Evolutionary conservation across 164 flowering plant species (phyloP), one percentile per base, ranked within the genome.

Genomic region (Annona squamosa): DNA sequence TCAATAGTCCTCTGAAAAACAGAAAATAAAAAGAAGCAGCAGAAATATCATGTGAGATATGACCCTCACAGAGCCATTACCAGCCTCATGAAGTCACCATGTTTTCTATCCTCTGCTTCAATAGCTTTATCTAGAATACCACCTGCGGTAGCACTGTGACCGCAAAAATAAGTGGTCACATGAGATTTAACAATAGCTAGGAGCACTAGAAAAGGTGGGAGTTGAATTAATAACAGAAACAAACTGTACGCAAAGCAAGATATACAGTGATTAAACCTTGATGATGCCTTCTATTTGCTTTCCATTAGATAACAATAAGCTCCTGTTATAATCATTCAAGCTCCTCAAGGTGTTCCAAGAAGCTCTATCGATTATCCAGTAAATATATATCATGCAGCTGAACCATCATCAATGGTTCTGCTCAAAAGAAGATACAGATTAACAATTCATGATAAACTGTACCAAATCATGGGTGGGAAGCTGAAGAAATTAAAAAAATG

Each of bases 71-170:
- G 73, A 77, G 47, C 45, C 26, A 64, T 19, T 88, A 95, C 99
- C 96, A 95, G 90, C 79, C 97, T 90, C 83, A 95, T 68, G 72
- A 95, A 85, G 78, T 95, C 99, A 47, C 99, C 96, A 72, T 95
- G 99, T 81, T 81, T 92, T 71, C 76, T 79, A 73, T 91, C 97
- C 84, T 95, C 99, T 12, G 99, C 98, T 82, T 95, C 95, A 77
- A 94, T 81, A 70, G 97, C 95, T 85, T 80, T 88, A 81, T 94
- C 99, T 75, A 94, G 89, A 78, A 95, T 95, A 72, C 99, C 98
- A 70, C 99, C 99, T 5, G 99, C 80, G 67, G 99, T 95, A 72
- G 99, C 96, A 88, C 99, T 95, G 57, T 46, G 67, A 84, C 41
- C 37, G 71, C 56, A 73, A 72, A 67, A 52, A 43, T 57, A 67